Base-by-base conservation (phyloP, 176 grass and related monocot genomes). In the Rhynchospora tenuis region DNA sequence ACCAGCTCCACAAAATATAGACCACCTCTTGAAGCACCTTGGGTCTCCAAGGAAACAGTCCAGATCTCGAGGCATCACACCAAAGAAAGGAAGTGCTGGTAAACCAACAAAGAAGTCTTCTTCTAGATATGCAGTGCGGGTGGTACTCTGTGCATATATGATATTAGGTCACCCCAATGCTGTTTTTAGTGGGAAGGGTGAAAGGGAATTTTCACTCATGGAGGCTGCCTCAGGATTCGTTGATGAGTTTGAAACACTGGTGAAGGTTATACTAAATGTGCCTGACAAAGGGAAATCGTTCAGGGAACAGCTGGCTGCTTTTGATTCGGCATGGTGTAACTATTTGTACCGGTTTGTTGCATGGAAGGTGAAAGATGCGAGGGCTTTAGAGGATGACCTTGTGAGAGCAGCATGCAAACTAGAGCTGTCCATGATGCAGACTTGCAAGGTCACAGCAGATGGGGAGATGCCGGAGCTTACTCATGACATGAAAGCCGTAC, bases 361-460 rank as follows among this genome's bases (percentile, higher is more conserved):
- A 7, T 99, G 96, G 96, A 99, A 99, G 72, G 85, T 93, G 42
- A 99, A 99, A 84, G 96, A 99, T 89, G 96, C 93, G 83, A 99
- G 86, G 66, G 84, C 84, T 81, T 88, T 99, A 85, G 96, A 99
- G 84, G 91, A 93, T 52, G 96, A 95, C 91, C 96, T 99, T 73
- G 89, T 99, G 22, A 95, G 91, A 73, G 93, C 89, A 77, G 96
- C 96, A 63, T 99, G 96, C 86, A 91, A 95, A 66, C 81, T 99
- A 73, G 93, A 99, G 83, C 59, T 99, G 14, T 99, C 96, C 81
- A 99, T 95, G 96, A 99, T 99, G 92, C 96, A 95, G 83, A 99
- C 91, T 78, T 95, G 93, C 80, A 99, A 90, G 77, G 28, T 95
- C 74, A 92, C 79, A 80, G 78, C 59, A 0, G 64, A 88, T 19